Evolutionary conservation across 257 asterid species (phyloP).

Genomic region (Solanum arcanum): DNA sequence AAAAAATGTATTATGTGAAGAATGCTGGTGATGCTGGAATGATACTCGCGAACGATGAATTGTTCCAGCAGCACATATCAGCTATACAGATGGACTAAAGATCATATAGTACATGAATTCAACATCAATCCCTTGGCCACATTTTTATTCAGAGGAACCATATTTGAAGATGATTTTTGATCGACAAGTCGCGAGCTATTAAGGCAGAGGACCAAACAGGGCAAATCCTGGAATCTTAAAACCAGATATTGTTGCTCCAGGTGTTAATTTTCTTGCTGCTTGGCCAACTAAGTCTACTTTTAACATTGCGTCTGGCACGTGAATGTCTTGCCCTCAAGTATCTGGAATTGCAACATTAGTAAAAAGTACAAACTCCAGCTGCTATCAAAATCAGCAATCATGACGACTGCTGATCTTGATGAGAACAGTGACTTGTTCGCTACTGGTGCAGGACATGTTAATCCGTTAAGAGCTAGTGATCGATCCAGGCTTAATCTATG

Average conservation of each 20-base stretch:
- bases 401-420: conserved; percentile 15
- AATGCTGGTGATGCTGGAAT: conserved; percentile 29
- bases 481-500: conserved; percentile 10
- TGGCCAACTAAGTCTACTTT: conserved; percentile 12
- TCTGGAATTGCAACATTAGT: conserved; percentile 19
- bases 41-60: conserved; percentile 8
- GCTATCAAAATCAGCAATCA: conserved; percentile 23
- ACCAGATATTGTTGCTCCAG: conserved; percentile 24
- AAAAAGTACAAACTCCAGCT: conserved; percentile 13
- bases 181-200: conserved; percentile 7
- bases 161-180: conserved; percentile 1
- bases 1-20: conserved; percentile 19
- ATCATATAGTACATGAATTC: conserved; percentile 13
- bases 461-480: background rate
- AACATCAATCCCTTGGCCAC: background rate
- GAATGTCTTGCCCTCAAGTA: conserved; percentile 27
- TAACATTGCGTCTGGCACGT: conserved; percentile 16
- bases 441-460: conserved; percentile 4
- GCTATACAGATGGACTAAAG: conserved; percentile 11
- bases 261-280: conserved; percentile 17
- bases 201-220: conserved; percentile 20
- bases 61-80: conserved; percentile 11
- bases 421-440: background rate
- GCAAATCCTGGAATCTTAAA: conserved; percentile 17
- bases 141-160: conserved; percentile 16